These are phyloP conservation scores for Magnolia officinalis DNA, from an alignment of 164 flowering plant species.

Conservation along the genomic window DNA sequence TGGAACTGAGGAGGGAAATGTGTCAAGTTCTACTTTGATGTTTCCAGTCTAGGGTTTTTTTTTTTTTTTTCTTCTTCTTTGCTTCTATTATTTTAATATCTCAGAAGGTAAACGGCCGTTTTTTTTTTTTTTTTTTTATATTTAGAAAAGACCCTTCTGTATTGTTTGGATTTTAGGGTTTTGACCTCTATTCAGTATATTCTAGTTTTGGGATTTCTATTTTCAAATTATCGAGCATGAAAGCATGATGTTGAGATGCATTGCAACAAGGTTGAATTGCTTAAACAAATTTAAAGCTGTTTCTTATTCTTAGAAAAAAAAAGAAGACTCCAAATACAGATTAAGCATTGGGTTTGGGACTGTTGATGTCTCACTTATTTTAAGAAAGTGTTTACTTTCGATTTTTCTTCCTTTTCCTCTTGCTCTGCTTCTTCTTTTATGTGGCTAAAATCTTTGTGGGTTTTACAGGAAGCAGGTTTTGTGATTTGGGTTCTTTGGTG, in stretches of 20 bases:
- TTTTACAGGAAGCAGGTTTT: conserved; percentile 9
- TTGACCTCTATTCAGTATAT: background rate
- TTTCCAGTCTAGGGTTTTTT: conserved; percentile 3
- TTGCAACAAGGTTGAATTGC: background rate
- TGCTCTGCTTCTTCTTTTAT: background rate
- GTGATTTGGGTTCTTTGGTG: background rate
- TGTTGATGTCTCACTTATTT: background rate
- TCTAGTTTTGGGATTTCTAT: background rate
- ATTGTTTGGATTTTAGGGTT: conserved; percentile 12
- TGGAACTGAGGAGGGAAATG: conserved; percentile 15
- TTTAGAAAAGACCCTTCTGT: background rate
- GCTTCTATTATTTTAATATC: background rate
- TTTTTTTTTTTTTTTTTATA: background rate
- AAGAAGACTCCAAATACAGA: background rate
- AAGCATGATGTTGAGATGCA: background rate
- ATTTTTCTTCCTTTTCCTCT: background rate
- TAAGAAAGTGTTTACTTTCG: background rate
- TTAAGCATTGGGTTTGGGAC: too few species aligned
- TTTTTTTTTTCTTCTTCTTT: background rate
- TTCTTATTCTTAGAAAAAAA: background rate
- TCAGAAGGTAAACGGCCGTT: background rate
- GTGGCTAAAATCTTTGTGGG: background rate
- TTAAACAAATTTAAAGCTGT: background rate
- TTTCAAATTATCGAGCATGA: background rate
- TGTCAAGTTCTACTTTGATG: background rate